Percentiles rank a stretch among this genome's conserved stretches.
Conservation (phyloP, 495 filamentous ascomycete genomes). For the Penicillium pancosmium region DNA sequence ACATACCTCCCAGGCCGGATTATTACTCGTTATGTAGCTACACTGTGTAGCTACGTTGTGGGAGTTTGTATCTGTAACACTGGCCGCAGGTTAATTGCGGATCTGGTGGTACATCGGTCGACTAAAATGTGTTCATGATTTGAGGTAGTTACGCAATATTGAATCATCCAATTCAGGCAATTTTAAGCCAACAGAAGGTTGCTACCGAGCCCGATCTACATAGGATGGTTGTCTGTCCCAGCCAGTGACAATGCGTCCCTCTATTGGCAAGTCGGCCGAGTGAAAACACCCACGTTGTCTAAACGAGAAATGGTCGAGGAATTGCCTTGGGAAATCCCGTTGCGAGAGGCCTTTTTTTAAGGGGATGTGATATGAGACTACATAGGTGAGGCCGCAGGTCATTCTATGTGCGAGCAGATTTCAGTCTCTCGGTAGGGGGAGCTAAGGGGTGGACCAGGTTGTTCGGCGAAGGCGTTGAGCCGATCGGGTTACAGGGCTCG, state of each 20-base stretch:
- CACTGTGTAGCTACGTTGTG: too few species aligned
- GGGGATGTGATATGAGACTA: neutral
- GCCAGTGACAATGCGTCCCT: slow-evolving; percentile 1
- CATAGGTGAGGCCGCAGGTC: neutral
- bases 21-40: too few species aligned
- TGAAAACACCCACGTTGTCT: slow-evolving; percentile 7
- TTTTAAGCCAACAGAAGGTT: slow-evolving; percentile 3
- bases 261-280: neutral
- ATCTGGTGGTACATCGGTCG: neutral
- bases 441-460: neutral
- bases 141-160: neutral
- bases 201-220: slow-evolving; percentile 1
- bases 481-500: neutral
- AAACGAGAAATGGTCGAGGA: slow-evolving; percentile 9
- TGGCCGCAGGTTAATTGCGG: neutral
- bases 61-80: too few species aligned
- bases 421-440: neutral
- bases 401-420: neutral
- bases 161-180: neutral
- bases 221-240: neutral
- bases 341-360: slow-evolving; percentile 1
- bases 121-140: neutral
- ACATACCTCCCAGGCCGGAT: too few species aligned
- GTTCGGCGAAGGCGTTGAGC: neutral
- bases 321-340: slow-evolving; percentile 12